Evolutionary conservation across 2,329 filamentous ascomycete genomes (phyloP).

Genomic region (Pyrenophora tritici-repentis): DNA sequence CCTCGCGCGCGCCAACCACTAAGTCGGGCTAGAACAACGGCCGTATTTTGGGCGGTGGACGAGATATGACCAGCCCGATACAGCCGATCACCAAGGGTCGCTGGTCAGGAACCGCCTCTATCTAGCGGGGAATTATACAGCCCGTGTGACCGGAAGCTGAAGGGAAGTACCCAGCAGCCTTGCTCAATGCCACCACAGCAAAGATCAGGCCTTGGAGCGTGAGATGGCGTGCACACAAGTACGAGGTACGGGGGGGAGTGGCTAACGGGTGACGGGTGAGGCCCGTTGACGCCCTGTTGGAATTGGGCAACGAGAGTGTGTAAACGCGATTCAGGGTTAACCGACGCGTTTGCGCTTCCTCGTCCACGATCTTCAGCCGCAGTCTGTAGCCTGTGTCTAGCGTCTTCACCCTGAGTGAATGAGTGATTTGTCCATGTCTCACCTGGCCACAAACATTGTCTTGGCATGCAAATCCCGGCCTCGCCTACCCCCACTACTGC

Average conservation of each 20-base stretch:
- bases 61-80: neutral
- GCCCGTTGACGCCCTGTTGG: too few relatives aligned
- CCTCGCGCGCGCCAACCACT: slow-evolving; percentile 6
- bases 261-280: too few relatives aligned
- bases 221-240: neutral
- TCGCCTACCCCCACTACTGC: neutral
- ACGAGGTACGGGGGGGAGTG: too few relatives aligned
- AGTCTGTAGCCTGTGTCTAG: neutral
- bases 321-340: neutral
- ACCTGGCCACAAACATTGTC: neutral
- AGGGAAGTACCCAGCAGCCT: too few relatives aligned
- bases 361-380: neutral
- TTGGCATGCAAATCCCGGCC: neutral
- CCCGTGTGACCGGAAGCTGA: too few relatives aligned
- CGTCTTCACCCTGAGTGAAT: neutral
- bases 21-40: slow-evolving; percentile 1
- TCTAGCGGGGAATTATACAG: neutral
- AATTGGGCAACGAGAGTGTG: neutral
- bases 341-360: neutral
- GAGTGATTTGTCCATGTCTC: neutral
- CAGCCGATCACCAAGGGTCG: neutral
- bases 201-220: too few relatives aligned
- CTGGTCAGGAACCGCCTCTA: neutral
- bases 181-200: too few relatives aligned
- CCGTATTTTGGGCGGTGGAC: neutral